Evolutionary conservation across 148 eudicot species (phyloP).

Genomic region (Tetragonia tetragonoides): DNA sequence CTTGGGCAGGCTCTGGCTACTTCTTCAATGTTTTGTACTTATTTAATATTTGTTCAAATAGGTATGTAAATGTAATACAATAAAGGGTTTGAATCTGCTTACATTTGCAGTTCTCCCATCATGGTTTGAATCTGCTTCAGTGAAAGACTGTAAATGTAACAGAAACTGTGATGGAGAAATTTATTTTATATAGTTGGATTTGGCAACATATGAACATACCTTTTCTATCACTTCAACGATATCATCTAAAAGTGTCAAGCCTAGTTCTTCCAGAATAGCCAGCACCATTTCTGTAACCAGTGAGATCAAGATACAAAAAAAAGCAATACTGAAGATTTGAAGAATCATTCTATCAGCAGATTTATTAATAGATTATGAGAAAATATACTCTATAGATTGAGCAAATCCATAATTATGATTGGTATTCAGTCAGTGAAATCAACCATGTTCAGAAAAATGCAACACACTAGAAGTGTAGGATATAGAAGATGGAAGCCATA

Average conservation of each 20-base stretch:
- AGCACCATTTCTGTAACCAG: constrained; percentile 29
- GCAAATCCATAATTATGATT: not conserved
- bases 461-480: too few relatives aligned
- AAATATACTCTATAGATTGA: not conserved
- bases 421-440: too few relatives aligned
- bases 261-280: constrained; percentile 19
- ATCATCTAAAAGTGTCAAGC: constrained; percentile 17
- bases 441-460: not conserved
- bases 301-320: not conserved
- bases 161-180: not conserved
- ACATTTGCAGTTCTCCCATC: constrained; percentile 14
- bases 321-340: not conserved
- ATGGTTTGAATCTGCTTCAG: constrained; percentile 19
- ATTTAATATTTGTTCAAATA: too few relatives aligned
- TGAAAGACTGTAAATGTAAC: constrained; percentile 21
- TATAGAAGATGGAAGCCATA: not conserved
- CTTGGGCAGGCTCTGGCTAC: too few relatives aligned
- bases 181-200: too few relatives aligned
- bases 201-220: constrained; percentile 2
- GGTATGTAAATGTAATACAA: too few relatives aligned
- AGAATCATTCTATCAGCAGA: not conserved
- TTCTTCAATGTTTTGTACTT: too few relatives aligned
- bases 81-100: too few relatives aligned
- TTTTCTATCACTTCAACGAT: constrained; percentile 28
- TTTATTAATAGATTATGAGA: not conserved